Evolutionary conservation across 202 grass and related monocot species (phyloP).

Genomic region (Elaeis oleifera): DNA sequence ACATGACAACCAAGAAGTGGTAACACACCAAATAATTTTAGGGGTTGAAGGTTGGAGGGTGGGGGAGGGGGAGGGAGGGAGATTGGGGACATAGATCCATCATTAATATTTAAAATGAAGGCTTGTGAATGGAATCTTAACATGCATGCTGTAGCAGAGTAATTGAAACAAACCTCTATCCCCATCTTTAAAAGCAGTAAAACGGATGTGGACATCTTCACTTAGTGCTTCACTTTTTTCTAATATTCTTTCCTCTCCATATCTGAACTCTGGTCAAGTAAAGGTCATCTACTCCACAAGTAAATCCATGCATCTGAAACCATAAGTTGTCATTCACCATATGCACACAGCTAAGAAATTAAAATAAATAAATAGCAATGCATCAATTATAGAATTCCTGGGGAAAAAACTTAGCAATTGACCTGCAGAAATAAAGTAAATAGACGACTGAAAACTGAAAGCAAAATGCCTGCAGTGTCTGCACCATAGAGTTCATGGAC

Average conservation of each 20-base stretch:
- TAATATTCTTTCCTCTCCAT: conserved; percentile 31
- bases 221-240: conserved; percentile 33
- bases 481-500: conserved; percentile 91
- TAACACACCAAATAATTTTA: too few species aligned
- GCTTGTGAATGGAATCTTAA: too few species aligned
- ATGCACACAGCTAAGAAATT: not conserved
- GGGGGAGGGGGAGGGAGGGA: too few species aligned
- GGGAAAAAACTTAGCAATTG: conserved; percentile 3
- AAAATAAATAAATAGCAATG: not conserved
- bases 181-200: conserved; percentile 22
- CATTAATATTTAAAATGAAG: too few species aligned
- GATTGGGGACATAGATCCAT: too few species aligned
- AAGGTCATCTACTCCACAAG: conserved; percentile 89
- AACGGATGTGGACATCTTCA: conserved; percentile 34
- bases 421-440: conserved; percentile 96
- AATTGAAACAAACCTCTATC: conserved; percentile 42
- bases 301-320: conserved; percentile 86
- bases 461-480: conserved; percentile 60
- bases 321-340: conserved; percentile 1
- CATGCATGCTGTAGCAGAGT: not conserved
- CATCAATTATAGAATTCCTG: not conserved
- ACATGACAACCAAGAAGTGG: too few species aligned
- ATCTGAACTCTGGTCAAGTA: conserved; percentile 39
- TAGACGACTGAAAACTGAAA: conserved; percentile 79
- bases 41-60: too few species aligned